Percentiles rank a stretch among this genome's conserved stretches.
These are phyloP conservation scores for Fusarium temperatum DNA, from an alignment of 2,329 filamentous ascomycete species.

Conservation along the genomic window DNA sequence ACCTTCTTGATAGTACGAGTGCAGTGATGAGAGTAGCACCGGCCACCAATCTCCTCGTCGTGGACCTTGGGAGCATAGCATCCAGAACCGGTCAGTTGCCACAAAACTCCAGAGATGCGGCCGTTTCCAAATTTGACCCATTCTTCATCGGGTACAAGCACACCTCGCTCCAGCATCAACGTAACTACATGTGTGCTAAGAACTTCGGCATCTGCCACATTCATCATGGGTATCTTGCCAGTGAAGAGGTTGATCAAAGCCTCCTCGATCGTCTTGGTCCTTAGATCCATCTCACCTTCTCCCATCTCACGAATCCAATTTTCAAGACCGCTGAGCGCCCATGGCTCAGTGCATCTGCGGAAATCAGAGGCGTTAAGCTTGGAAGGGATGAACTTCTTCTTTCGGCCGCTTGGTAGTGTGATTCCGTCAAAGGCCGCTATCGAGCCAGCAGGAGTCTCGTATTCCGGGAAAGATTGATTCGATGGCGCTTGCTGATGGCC, in stretches of 20 bases:
- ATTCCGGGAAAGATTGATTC: constrained; percentile 62
- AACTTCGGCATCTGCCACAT: constrained; percentile 93
- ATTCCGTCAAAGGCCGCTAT: constrained; percentile 81
- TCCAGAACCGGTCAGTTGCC: constrained; percentile 89
- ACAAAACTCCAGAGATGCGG: constrained; percentile 86
- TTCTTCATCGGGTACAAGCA: constrained; percentile 89
- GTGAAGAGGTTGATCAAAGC: constrained; percentile 90
- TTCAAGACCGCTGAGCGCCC: constrained; percentile 90
- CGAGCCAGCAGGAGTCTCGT: constrained; percentile 63
- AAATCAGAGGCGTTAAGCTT: constrained; percentile 86
- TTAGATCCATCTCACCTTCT: constrained; percentile 89
- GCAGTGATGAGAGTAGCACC: constrained; percentile 95
- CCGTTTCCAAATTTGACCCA: constrained; percentile 94
- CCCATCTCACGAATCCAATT: constrained; percentile 89
- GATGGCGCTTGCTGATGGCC: constrained; percentile 59
- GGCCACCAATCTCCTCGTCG: constrained; percentile 71
- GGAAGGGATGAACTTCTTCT: constrained; percentile 84
- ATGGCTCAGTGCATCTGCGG: constrained; percentile 85
- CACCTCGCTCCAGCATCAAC: constrained; percentile 80
- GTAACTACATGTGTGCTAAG: constrained; percentile 80
- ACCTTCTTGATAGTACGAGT: constrained; percentile 95
- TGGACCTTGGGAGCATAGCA: constrained; percentile 92
- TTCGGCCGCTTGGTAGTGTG: constrained; percentile 79
- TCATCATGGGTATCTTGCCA: constrained; percentile 97
- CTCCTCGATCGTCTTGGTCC: constrained; percentile 84